Conservation (phyloP, 1,284 basidiomycete genomes). For the Cutaneotrichosporon spelunceum region DNA sequence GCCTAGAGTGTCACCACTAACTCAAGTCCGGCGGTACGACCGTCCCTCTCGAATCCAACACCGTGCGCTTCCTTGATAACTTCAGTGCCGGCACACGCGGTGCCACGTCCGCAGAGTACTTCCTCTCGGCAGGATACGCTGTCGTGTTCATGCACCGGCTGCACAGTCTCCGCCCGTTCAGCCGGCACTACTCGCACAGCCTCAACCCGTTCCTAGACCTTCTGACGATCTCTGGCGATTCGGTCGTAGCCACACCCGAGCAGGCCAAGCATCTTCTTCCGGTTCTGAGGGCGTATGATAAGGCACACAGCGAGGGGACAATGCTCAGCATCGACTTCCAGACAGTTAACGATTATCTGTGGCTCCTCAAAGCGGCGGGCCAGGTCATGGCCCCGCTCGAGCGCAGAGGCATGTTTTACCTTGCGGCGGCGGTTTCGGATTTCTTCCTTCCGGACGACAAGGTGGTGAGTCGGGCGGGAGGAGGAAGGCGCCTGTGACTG, state of each 20-base stretch:
- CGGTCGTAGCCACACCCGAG: slow-evolving; percentile 62
- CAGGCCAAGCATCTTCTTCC: slow-evolving; percentile 62
- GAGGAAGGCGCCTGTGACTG: neutral
- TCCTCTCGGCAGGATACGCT: slow-evolving; percentile 84
- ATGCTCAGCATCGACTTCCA: slow-evolving; percentile 86
- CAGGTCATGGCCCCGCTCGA: slow-evolving; percentile 59
- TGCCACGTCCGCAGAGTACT: slow-evolving; percentile 96
- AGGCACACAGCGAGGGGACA: slow-evolving; percentile 67
- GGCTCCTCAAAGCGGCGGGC: slow-evolving; percentile 79
- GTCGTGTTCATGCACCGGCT: slow-evolving; percentile 98
- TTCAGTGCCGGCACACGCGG: slow-evolving; percentile 97
- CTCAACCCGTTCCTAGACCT: slow-evolving; percentile 97
- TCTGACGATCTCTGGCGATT: slow-evolving; percentile 61
- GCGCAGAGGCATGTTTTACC: slow-evolving; percentile 82
- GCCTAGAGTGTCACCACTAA: slow-evolving; percentile 1
- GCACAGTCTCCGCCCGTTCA: slow-evolving; percentile 95
- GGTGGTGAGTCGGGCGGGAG: slow-evolving; percentile 62
- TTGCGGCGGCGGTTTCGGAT: slow-evolving; percentile 95
- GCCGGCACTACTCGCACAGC: slow-evolving; percentile 93
- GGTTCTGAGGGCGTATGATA: slow-evolving; percentile 77
- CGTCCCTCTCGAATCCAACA: slow-evolving; percentile 90
- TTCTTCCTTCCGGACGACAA: slow-evolving; percentile 91
- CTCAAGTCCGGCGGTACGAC: slow-evolving; percentile 88
- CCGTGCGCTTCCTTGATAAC: slow-evolving; percentile 98
- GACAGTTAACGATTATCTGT: slow-evolving; percentile 94